phyloP scores from a whole-genome alignment of 75 land plant genomes.

The Pinus tabuliformis region DNA sequence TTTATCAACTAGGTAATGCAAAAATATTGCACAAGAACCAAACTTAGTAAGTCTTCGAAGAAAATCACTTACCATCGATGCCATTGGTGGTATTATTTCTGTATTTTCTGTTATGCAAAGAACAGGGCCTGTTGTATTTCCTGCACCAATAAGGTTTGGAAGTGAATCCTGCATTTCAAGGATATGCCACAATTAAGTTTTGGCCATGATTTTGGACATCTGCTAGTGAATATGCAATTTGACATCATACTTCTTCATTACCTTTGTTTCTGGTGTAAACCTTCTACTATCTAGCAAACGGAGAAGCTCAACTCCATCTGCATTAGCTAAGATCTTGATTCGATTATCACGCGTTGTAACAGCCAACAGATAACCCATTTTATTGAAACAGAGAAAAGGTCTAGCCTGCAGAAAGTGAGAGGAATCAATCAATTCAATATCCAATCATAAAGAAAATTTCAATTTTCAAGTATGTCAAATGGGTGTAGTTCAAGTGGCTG shows the following conservation, averaged over 20 bases:
- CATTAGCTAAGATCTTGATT: constrained; percentile 52
- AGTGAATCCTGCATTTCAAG: not conserved
- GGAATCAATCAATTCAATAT: not conserved
- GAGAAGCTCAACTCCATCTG: constrained; percentile 38
- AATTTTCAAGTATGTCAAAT: too few relatives aligned
- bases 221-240: not conserved
- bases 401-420: constrained; percentile 23
- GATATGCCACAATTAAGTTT: not conserved
- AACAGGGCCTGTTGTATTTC: not conserved
- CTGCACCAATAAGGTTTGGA: not conserved
- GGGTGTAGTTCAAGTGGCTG: too few relatives aligned
- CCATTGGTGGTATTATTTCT: not conserved
- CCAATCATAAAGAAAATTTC: not conserved
- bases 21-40: not conserved
- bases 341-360: constrained; percentile 67
- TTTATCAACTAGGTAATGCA: too few relatives aligned
- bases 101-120: not conserved
- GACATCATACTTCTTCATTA: not conserved
- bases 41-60: not conserved
- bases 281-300: not conserved
- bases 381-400: constrained; percentile 59
- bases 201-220: not conserved
- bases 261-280: not conserved
- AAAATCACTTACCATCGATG: not conserved
- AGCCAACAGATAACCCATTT: constrained; percentile 55